Evolutionary conservation across 2,329 filamentous ascomycete genomes (phyloP).

Genomic region (Periconia sp.): DNA sequence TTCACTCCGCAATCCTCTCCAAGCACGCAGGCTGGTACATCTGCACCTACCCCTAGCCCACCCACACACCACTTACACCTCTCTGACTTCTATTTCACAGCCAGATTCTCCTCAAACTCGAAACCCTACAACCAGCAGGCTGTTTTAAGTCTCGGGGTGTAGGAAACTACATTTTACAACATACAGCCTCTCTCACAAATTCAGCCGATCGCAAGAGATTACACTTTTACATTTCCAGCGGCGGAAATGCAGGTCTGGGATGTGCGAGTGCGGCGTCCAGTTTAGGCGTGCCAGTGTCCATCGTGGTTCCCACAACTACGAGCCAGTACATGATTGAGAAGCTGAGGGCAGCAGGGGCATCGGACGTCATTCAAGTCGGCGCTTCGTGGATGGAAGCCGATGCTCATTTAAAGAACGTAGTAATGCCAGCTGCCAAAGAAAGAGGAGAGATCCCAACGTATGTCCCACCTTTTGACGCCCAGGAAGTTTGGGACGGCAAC

Average conservation of each 20-base stretch:
- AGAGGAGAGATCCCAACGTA: constrained; percentile 50
- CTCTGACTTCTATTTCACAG: constrained; percentile 39
- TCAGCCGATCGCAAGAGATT: constrained; percentile 21
- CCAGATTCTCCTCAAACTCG: constrained; percentile 78
- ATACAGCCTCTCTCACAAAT: constrained; percentile 1
- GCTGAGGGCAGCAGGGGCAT: constrained; percentile 64
- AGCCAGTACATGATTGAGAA: constrained; percentile 69
- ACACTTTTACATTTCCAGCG: constrained; percentile 76
- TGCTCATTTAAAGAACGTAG: constrained; percentile 58
- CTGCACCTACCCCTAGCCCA: not conserved
- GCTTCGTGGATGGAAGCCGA: constrained; percentile 69
- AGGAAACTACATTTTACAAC: constrained; percentile 64
- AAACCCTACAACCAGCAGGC: constrained; percentile 77
- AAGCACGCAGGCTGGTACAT: constrained; percentile 66
- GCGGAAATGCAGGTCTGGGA: constrained; percentile 80
- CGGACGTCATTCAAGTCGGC: constrained; percentile 67
- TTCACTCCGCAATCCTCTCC: constrained; percentile 66
- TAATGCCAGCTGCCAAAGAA: constrained; percentile 44
- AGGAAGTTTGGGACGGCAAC: constrained; percentile 65
- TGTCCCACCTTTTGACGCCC: constrained; percentile 68
- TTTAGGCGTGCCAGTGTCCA: constrained; percentile 65
- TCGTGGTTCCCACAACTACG: constrained; percentile 69
- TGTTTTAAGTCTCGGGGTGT: constrained; percentile 80
- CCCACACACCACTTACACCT: not conserved
- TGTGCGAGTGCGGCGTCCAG: constrained; percentile 69